Evolutionary conservation across 2,329 filamentous ascomycete genomes (phyloP).

Genomic region (Fusarium caatingaense): DNA sequence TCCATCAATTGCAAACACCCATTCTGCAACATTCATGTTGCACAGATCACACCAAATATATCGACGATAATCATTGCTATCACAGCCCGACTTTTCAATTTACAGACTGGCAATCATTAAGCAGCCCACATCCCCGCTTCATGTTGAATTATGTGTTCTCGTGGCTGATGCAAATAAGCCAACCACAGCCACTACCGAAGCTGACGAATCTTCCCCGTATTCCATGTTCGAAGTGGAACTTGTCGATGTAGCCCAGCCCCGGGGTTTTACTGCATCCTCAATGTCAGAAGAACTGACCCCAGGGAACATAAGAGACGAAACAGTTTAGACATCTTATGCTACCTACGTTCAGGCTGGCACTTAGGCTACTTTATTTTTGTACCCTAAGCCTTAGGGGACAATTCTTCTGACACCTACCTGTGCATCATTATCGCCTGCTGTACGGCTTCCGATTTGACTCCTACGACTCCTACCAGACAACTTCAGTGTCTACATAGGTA

Average conservation of each 20-base stretch:
- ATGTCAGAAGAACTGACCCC: too few species aligned
- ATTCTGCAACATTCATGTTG: constrained; percentile 5
- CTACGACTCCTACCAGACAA: neutral
- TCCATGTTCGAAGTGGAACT: constrained; percentile 16
- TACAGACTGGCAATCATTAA: neutral
- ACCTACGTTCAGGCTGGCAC: too few species aligned
- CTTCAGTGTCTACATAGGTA: neutral
- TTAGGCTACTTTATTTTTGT: too few species aligned
- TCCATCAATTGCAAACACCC: neutral
- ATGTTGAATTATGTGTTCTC: constrained; percentile 2
- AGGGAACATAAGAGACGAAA: too few species aligned
- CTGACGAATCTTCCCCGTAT: constrained; percentile 39
- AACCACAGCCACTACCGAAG: constrained; percentile 28
- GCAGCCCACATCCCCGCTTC: neutral
- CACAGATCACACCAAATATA: neutral
- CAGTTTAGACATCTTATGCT: too few species aligned
- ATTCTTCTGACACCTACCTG: too few species aligned
- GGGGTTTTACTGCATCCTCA: neutral
- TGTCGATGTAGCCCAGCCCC: neutral
- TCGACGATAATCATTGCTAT: neutral
- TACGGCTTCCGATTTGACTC: constrained; percentile 8
- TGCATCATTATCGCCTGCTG: neutral
- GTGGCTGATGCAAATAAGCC: constrained; percentile 28
- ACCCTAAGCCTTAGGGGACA: too few species aligned
- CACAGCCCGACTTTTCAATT: neutral